Conservation (phyloP, 2,329 filamentous ascomycete species). For the Fusarium sublunatum region DNA sequence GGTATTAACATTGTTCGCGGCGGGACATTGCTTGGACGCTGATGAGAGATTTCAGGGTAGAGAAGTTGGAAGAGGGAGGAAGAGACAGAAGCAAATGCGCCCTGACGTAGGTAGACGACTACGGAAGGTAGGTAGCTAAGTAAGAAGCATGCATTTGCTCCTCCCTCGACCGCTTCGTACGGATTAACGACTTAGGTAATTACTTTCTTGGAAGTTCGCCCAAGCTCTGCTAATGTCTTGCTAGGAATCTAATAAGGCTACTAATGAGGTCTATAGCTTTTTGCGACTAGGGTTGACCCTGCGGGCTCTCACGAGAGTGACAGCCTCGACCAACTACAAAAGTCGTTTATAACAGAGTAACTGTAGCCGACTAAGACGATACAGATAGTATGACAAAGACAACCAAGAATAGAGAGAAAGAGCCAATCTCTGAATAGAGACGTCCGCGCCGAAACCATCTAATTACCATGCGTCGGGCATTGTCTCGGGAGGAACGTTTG, state of each 20-base stretch:
- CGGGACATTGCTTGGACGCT: slow-evolving; percentile 5
- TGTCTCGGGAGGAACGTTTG: slow-evolving; percentile 34
- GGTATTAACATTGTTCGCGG: slow-evolving; percentile 29
- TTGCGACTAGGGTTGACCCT: slow-evolving; percentile 12
- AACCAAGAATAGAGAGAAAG: neutral
- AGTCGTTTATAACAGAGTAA: neutral
- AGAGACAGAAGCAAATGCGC: slow-evolving; percentile 5
- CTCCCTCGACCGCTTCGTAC: slow-evolving; percentile 24
- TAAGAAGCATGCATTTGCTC: slow-evolving; percentile 11
- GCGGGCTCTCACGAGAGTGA: neutral
- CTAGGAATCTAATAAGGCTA: neutral
- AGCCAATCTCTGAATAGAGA: neutral
- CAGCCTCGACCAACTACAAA: slow-evolving; percentile 1
- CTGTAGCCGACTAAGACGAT: slow-evolving; percentile 5
- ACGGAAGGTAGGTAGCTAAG: neutral
- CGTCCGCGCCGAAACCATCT: slow-evolving; percentile 13
- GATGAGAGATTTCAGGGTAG: slow-evolving; percentile 8
- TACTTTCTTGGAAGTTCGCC: slow-evolving; percentile 5
- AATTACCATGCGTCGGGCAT: slow-evolving; percentile 13
- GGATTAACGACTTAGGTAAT: slow-evolving; percentile 30
- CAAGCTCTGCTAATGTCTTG: slow-evolving; percentile 19
- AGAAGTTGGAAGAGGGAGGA: slow-evolving; percentile 8
- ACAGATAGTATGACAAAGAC: slow-evolving; percentile 10
- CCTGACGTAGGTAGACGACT: slow-evolving; percentile 19
- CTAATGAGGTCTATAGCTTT: slow-evolving; percentile 7